Evolutionary conservation across 2,329 filamentous ascomycete genomes (phyloP).

Genomic region (Aspergillus sp.): DNA sequence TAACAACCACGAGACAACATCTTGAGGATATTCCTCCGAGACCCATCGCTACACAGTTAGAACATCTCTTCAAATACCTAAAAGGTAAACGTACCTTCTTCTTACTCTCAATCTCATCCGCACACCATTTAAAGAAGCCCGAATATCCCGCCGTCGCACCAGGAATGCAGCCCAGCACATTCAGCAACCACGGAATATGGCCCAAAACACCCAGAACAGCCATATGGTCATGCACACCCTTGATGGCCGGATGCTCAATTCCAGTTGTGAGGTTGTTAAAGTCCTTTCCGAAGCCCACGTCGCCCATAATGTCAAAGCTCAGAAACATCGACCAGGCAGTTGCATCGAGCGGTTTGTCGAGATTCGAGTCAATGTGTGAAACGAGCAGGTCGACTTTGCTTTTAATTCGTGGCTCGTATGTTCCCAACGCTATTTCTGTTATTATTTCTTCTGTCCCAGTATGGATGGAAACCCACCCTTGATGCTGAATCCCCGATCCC

Average conservation of each 20-base stretch:
- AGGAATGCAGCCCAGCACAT: background rate
- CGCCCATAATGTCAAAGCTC: slow-evolving; percentile 39
- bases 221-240: slow-evolving; percentile 11
- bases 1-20: slow-evolving; percentile 14
- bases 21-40: slow-evolving; percentile 6
- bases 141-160: background rate
- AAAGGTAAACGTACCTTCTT: background rate
- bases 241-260: slow-evolving; percentile 10
- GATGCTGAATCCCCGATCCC: slow-evolving; percentile 8
- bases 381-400: background rate
- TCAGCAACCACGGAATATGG: slow-evolving; percentile 6
- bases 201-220: slow-evolving; percentile 8
- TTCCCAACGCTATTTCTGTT: background rate
- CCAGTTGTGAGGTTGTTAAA: slow-evolving; percentile 28
- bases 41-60: background rate
- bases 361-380: background rate
- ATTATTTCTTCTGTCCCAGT: background rate
- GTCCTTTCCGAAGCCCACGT: slow-evolving; percentile 35
- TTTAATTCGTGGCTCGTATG: background rate
- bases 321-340: slow-evolving; percentile 31
- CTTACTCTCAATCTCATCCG: background rate
- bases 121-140: background rate
- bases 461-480: slow-evolving; percentile 5
- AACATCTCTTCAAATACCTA: too few relatives aligned
- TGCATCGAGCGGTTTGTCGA: slow-evolving; percentile 10